Percentiles rank a stretch among this genome's conserved stretches.
Evolutionary conservation across 2,329 filamentous ascomycete genomes (phyloP).

Genomic region (Penicillium sp.): DNA sequence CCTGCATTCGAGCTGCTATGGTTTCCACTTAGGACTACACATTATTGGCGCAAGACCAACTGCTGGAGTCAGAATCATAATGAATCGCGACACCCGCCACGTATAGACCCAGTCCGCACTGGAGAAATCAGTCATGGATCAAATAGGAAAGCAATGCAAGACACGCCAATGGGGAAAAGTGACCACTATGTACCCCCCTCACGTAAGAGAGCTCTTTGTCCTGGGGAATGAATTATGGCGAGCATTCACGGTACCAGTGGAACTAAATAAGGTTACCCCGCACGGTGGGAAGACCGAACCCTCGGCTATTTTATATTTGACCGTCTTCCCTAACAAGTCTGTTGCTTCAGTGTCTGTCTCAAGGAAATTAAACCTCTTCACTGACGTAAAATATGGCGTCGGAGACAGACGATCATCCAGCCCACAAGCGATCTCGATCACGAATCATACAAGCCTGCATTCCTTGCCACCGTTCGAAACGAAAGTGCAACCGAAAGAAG

Average conservation of each 20-base stretch:
- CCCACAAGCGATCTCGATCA: not conserved
- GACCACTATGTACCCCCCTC: too few species aligned
- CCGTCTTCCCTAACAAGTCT: too few species aligned
- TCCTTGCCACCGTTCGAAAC: conserved; percentile 1
- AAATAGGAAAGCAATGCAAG: too few species aligned
- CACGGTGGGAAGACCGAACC: too few species aligned
- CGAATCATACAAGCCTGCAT: conserved; percentile 1
- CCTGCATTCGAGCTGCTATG: not conserved
- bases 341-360: too few species aligned
- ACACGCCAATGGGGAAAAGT: not conserved
- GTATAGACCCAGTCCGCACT: conserved; percentile 28
- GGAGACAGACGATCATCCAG: not conserved
- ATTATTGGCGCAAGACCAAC: conserved; percentile 27
- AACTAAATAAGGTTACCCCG: too few species aligned
- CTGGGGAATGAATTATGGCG: too few species aligned
- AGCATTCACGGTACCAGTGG: too few species aligned
- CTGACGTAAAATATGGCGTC: too few species aligned
- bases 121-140: conserved; percentile 2
- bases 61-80: conserved; percentile 19
- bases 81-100: conserved; percentile 28
- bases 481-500: conserved; percentile 4
- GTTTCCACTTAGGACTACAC: conserved; percentile 9
- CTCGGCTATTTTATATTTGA: too few species aligned
- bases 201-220: too few species aligned
- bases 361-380: too few species aligned